A percentile compares a stretch with the other conserved stretches of the same genome.
Evolutionary conservation across 176 grass and related monocot species (phyloP).

Genomic region (Luzula sylvatica): DNA sequence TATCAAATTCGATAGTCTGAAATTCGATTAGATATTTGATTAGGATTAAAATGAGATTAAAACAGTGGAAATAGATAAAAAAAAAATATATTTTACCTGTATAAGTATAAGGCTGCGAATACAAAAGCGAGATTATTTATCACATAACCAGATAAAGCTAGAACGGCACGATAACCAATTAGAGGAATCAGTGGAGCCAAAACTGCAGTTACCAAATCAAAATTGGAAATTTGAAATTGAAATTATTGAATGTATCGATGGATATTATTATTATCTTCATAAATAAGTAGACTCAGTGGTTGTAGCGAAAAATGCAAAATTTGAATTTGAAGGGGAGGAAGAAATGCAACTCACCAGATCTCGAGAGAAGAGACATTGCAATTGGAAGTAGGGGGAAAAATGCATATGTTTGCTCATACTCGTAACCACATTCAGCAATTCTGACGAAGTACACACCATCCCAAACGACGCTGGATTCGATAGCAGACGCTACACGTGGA

Average conservation of each 20-base stretch:
- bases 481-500: conserved; percentile 23
- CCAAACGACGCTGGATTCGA: conserved; percentile 71
- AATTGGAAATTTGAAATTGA: neutral
- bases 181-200: conserved; percentile 56
- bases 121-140: conserved; percentile 60
- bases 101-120: conserved; percentile 49
- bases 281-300: neutral
- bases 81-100: conserved; percentile 41
- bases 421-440: conserved; percentile 79
- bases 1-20: conserved; percentile 61
- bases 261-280: neutral
- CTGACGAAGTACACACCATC: conserved; percentile 79
- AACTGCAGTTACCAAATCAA: conserved; percentile 31
- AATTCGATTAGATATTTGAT: conserved; percentile 7
- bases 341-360: conserved; percentile 36
- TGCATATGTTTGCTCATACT: conserved; percentile 91
- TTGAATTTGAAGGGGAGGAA: neutral
- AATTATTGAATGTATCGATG: neutral
- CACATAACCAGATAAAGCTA: conserved; percentile 51
- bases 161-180: conserved; percentile 52
- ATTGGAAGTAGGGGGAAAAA: conserved; percentile 70
- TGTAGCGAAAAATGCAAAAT: neutral
- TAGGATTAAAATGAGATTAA: conserved; percentile 3
- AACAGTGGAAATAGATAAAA: neutral
- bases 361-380: conserved; percentile 50